Base-by-base conservation (phyloP, 208 protist genomes). In the Spironucleus salmonicida region DNA sequence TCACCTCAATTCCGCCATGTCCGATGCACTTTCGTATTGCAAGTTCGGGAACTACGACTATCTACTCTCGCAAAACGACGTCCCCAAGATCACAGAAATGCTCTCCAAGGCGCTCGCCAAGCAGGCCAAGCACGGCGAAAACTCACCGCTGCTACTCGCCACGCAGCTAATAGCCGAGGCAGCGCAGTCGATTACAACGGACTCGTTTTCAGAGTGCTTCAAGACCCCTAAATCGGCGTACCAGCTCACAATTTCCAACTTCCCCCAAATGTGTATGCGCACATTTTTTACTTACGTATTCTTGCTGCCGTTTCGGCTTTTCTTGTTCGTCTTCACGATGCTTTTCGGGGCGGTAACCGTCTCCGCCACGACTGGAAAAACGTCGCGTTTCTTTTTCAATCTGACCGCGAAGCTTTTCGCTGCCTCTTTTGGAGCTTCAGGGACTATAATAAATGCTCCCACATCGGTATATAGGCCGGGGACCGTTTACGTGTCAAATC, bases 401-500 rank as follows among this genome's bases (percentile, higher is more conserved):
- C 40, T 1, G 29, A 49, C n/a, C 32, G 69, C 41, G 59, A 13
- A 4, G 45, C 75, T 7, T 34, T 1, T 1, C 39, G 26, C 23
- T 1, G 34, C 27, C 27, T 76, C 2, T 27, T 59, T 4, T 59
- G 27, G 62, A 74, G 59, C 29, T n/a, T 82, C 19, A 29, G 77
- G 9, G 0, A 29, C 19, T 75, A 38, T n/a, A 49, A 32, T 53
- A 26, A 38, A 11, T 15, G 59, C 29, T 78, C 69, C 41, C 4
- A 61, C 15, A 29, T 74, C 82, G 27, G 4, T 29, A 15, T 64
- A 45, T 66, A 35, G 41, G 29, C 41, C 57, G 0, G 80, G 80
- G 62, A 49, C 74, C 32, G 79, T 85, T 1, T 85, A 62, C 77
- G 78, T 85, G 0, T 2, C 69, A 0, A 84, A 84, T 29, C 82